A percentile compares a stretch with the other conserved stretches of the same genome.
Evolutionary conservation across 139 green algal species (phyloP).

Genomic region (Penium margaritaceum): DNA sequence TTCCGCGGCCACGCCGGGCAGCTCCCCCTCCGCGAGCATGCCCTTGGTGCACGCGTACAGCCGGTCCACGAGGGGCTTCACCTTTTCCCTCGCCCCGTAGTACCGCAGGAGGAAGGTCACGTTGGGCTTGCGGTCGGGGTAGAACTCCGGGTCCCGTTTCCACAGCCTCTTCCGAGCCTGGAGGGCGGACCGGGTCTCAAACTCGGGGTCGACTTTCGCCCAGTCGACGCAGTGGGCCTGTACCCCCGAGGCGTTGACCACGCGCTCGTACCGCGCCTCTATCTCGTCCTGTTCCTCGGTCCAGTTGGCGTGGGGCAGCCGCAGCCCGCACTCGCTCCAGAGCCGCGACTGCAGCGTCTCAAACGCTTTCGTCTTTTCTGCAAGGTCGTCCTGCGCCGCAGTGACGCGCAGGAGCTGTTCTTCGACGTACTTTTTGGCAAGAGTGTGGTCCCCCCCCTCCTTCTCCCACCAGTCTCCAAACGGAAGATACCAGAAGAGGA

Average conservation of each 20-base stretch:
- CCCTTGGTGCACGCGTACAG: not conserved
- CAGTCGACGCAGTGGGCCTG: not conserved
- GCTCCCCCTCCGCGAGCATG: not conserved
- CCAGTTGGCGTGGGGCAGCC: not conserved
- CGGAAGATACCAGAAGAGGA: too few species aligned
- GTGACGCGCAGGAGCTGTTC: too few species aligned
- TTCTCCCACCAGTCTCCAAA: too few species aligned
- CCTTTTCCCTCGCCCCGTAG: not conserved
- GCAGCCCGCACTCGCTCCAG: not conserved
- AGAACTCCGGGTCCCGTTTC: not conserved
- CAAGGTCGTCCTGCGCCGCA: too few species aligned
- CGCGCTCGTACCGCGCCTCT: not conserved
- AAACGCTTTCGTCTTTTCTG: too few species aligned
- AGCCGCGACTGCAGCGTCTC: not conserved
- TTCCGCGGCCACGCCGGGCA: not conserved
- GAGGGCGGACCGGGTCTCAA: not conserved
- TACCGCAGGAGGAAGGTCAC: conserved; percentile 2
- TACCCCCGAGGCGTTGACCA: not conserved
- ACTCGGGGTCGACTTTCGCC: not conserved
- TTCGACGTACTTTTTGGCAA: too few species aligned
- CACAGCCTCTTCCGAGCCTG: not conserved
- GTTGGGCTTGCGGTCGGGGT: not conserved
- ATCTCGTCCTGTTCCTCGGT: conserved; percentile 1
- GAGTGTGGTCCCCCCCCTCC: too few species aligned
- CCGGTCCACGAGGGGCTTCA: not conserved